Percentiles rank a stretch among this genome's conserved stretches.
These are phyloP conservation scores for Micromonas commoda DNA, from an alignment of 139 green algal genomes.

Conservation along the genomic window DNA sequence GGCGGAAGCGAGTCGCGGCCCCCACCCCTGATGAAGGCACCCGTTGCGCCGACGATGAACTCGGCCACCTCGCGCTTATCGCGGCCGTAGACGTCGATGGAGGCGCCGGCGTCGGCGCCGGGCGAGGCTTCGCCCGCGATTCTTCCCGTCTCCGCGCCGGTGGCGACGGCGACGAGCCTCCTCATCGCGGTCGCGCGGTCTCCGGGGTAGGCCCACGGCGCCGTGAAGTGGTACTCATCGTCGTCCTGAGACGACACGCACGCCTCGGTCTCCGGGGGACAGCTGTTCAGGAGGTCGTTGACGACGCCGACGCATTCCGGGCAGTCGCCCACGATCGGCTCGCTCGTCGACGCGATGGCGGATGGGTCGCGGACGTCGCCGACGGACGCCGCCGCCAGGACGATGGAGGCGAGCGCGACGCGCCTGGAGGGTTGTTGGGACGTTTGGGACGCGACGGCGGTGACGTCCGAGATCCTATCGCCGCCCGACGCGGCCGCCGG, in stretches of 20 bases:
- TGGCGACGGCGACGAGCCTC: conserved; percentile 35
- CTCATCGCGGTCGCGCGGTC: conserved; percentile 27
- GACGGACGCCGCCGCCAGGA: not conserved
- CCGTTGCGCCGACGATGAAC: too few relatives aligned
- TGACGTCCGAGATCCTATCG: too few relatives aligned
- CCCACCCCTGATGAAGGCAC: too few relatives aligned
- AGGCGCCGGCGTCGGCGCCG: not conserved
- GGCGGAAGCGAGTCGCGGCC: too few relatives aligned
- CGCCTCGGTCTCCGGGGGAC: conserved; percentile 29
- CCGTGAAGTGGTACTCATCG: conserved; percentile 52
- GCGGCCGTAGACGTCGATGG: too few relatives aligned
- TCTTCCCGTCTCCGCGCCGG: conserved; percentile 4
- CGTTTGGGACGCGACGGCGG: too few relatives aligned
- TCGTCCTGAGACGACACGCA: conserved; percentile 53
- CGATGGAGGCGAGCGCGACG: not conserved
- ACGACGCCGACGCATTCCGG: conserved; percentile 52
- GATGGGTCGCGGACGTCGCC: not conserved
- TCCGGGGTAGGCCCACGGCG: conserved; percentile 41
- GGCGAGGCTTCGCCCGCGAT: not conserved
- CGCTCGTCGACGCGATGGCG: not conserved
- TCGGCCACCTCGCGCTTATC: too few relatives aligned
- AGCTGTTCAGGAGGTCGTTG: conserved; percentile 53
- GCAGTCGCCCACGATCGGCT: conserved; percentile 40
- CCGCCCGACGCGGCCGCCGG: too few relatives aligned
- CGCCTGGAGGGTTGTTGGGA: too few relatives aligned